Percentiles rank a stretch among this genome's conserved stretches.
Evolutionary conservation across 2,329 filamentous ascomycete species (phyloP).

Genomic region (Daldinia sp.): DNA sequence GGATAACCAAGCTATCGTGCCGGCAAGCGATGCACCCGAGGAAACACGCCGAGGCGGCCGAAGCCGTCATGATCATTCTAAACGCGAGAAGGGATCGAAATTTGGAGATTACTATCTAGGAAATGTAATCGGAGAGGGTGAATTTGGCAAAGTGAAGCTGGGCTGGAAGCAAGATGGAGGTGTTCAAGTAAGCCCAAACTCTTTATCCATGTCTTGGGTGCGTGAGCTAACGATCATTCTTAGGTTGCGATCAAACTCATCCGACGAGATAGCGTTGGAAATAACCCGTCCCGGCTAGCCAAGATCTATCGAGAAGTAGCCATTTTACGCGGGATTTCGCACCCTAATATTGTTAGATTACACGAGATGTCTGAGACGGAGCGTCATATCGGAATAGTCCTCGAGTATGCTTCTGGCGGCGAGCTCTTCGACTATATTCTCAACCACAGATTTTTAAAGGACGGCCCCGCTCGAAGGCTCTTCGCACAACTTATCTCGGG

Average conservation of each 20-base stretch:
- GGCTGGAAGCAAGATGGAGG: constrained; percentile 97
- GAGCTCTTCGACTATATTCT: constrained; percentile 99
- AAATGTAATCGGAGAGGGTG: constrained; percentile 94
- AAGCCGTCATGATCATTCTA: constrained; percentile 68
- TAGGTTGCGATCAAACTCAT: constrained; percentile 96
- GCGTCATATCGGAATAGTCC: constrained; percentile 94
- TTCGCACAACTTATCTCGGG: constrained; percentile 97
- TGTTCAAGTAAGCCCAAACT: constrained; percentile 67
- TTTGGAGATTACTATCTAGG: constrained; percentile 97
- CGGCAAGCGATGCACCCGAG: constrained; percentile 52
- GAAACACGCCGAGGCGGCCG: constrained; percentile 60
- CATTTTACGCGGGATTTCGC: constrained; percentile 85
- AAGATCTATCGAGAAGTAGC: constrained; percentile 98
- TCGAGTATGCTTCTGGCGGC: constrained; percentile 97
- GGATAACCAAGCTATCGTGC: constrained; percentile 52
- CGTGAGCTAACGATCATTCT: constrained; percentile 26
- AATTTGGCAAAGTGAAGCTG: constrained; percentile 98
- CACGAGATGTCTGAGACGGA: constrained; percentile 99
- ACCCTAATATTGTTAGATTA: constrained; percentile 95
- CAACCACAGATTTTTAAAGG: constrained; percentile 95
- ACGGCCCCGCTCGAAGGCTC: constrained; percentile 85
- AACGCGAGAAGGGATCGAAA: constrained; percentile 77
- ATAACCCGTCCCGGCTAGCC: constrained; percentile 85
- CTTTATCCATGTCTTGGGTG: constrained; percentile 6
- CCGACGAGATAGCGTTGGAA: constrained; percentile 86